These are phyloP conservation scores for Pyrenochaeta sp. DNA, from an alignment of 2,329 filamentous ascomycete genomes.

Conservation along the genomic window DNA sequence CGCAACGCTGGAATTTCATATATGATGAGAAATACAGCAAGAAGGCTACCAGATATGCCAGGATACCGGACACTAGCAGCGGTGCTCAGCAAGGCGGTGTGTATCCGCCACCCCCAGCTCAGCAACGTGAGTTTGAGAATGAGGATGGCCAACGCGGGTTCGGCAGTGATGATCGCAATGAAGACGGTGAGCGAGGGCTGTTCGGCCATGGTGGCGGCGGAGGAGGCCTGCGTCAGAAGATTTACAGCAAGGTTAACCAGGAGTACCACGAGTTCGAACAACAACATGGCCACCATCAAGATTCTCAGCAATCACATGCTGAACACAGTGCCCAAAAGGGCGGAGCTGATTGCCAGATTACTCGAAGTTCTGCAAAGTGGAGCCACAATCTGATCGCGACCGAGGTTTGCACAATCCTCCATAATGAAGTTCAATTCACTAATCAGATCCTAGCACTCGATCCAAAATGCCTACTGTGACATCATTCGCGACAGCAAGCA, in stretches of 20 bases:
- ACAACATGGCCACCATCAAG: conserved; percentile 9
- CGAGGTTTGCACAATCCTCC: conserved; percentile 54
- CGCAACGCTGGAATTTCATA: conserved; percentile 92
- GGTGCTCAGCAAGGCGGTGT: conserved; percentile 49
- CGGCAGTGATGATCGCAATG: conserved; percentile 28
- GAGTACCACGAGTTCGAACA: conserved; percentile 22
- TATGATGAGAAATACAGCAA: conserved; percentile 80
- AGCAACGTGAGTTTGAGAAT: conserved; percentile 45
- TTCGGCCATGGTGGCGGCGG: conserved; percentile 37
- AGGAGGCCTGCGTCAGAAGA: conserved; percentile 34
- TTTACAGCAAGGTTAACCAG: conserved; percentile 34
- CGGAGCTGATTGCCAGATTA: conserved; percentile 45
- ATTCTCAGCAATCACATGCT: conserved; percentile 37
- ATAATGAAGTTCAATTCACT: not conserved
- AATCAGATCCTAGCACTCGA: conserved; percentile 69
- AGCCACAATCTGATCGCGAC: conserved; percentile 63
- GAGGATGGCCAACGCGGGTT: conserved; percentile 49
- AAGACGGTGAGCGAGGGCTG: conserved; percentile 44
- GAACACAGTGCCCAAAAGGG: conserved; percentile 42
- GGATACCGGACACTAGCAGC: conserved; percentile 37
- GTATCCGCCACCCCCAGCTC: conserved; percentile 51
- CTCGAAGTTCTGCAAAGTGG: conserved; percentile 61
- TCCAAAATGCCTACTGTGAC: conserved; percentile 83
- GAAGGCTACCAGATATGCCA: conserved; percentile 60
- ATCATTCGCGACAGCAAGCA: conserved; percentile 74